Evolutionary conservation across 306 rosid species (phyloP).

Genomic region (Pterocarpus macrocarpus): DNA sequence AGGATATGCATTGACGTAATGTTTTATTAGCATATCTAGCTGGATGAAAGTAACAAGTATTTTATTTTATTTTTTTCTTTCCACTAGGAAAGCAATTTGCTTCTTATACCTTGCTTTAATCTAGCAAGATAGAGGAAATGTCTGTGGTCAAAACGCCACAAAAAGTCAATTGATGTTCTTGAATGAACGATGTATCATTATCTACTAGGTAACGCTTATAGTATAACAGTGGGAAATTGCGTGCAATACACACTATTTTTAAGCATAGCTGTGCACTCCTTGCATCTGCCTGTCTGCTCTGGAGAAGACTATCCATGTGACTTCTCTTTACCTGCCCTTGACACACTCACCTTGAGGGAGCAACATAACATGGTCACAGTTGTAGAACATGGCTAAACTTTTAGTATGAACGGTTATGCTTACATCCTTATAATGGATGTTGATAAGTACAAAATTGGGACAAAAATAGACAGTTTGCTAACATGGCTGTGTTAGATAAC

Average conservation of each 20-base stretch:
- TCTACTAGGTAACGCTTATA: neutral
- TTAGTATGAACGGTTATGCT: neutral
- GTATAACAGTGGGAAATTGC: slow-evolving; percentile 2
- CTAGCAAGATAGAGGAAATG: neutral
- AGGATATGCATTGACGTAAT: slow-evolving; percentile 42
- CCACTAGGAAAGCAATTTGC: neutral
- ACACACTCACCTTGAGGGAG: slow-evolving; percentile 18
- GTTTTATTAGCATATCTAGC: slow-evolving; percentile 45
- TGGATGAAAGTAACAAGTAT: slow-evolving; percentile 44
- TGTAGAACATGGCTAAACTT: slow-evolving; percentile 41
- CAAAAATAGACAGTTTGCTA: slow-evolving; percentile 4
- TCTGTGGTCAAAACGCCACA: slow-evolving; percentile 18
- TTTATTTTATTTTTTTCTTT: slow-evolving; percentile 16
- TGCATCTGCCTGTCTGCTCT: slow-evolving; percentile 40
- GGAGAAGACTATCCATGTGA: slow-evolving; percentile 43
- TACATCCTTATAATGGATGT: slow-evolving; percentile 1
- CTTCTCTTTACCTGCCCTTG: slow-evolving; percentile 35
- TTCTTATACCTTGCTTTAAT: neutral
- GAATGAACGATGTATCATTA: neutral
- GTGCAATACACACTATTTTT: neutral
- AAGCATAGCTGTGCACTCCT: slow-evolving; percentile 12
- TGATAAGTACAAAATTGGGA: slow-evolving; percentile 2
- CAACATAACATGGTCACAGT: slow-evolving; percentile 30
- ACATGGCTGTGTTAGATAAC: neutral
- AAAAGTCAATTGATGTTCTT: neutral